Percentiles rank a stretch among this genome's conserved stretches.
Conservation (phyloP, 2,329 filamentous ascomycete species). For the Neonectria neomacrospora region DNA sequence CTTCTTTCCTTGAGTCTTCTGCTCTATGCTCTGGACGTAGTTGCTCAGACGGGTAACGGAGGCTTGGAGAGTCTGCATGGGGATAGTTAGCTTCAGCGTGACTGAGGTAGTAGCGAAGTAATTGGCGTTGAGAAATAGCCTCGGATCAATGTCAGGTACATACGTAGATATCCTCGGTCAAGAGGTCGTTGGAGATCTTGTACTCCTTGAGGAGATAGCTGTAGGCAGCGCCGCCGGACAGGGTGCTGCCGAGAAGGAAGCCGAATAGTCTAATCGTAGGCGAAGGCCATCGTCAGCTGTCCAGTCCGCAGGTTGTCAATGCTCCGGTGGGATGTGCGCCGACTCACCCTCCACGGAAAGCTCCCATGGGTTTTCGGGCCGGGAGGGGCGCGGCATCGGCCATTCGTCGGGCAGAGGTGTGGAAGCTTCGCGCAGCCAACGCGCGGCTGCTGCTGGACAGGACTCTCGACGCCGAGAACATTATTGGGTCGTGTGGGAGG, state of each 20-base stretch:
- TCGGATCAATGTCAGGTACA: conserved; percentile 53
- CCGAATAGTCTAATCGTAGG: conserved; percentile 76
- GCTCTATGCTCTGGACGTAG: conserved; percentile 85
- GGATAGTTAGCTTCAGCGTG: conserved; percentile 9
- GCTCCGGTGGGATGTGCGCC: conserved; percentile 1
- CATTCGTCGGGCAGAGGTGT: conserved; percentile 62
- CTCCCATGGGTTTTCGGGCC: conserved; percentile 68
- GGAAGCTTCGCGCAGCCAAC: conserved; percentile 56
- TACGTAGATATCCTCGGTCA: conserved; percentile 97
- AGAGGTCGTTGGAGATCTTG: conserved; percentile 89
- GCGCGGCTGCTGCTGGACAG: conserved; percentile 55
- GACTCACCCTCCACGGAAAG: conserved; percentile 70
- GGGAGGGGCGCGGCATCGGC: conserved; percentile 60
- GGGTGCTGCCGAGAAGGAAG: conserved; percentile 85
- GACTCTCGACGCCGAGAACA: conserved; percentile 58
- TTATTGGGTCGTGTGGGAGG: conserved; percentile 44
- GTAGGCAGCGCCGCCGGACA: conserved; percentile 85
- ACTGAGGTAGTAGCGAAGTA: not conserved
- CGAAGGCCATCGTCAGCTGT: conserved; percentile 19
- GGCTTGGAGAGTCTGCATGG: conserved; percentile 79
- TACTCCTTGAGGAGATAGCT: conserved; percentile 95
- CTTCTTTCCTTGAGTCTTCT: conserved; percentile 80
- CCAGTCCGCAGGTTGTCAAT: conserved; percentile 11
- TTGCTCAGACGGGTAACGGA: conserved; percentile 87
- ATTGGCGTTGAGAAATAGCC: conserved; percentile 4